Conservation (phyloP, 495 filamentous ascomycete genomes). For the Penicillium cataractarum region DNA sequence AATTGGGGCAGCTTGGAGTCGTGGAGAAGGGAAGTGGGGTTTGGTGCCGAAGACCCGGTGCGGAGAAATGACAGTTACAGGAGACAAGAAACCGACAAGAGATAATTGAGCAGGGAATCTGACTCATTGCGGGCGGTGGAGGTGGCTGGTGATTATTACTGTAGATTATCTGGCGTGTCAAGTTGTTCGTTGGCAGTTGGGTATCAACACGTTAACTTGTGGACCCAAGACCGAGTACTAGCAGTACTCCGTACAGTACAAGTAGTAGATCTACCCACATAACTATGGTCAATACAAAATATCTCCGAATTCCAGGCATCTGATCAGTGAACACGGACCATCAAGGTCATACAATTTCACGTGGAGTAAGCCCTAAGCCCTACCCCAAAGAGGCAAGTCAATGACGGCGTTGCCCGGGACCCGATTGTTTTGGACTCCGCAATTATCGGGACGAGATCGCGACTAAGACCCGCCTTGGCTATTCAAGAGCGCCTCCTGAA, state of each 20-base stretch:
- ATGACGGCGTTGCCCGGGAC: conserved; percentile 30
- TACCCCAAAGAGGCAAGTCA: conserved; percentile 16
- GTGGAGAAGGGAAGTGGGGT: conserved; percentile 8
- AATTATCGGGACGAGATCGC: conserved; percentile 12
- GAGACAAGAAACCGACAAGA: too few relatives aligned
- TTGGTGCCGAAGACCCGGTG: conserved; percentile 32
- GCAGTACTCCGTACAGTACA: background rate
- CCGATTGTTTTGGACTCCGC: conserved; percentile 32
- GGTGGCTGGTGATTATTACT: background rate
- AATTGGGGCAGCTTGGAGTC: background rate
- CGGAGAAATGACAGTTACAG: conserved; percentile 12
- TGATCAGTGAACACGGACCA: background rate
- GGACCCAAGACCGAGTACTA: conserved; percentile 1
- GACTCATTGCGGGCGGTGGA: background rate
- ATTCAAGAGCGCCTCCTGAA: conserved; percentile 8
- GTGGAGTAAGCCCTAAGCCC: conserved; percentile 24
- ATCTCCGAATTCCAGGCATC: too few relatives aligned
- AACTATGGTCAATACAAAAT: too few relatives aligned
- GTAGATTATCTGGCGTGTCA: background rate
- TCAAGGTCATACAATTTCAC: background rate
- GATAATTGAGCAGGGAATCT: background rate
- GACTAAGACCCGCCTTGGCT: conserved; percentile 10
- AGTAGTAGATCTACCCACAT: background rate
- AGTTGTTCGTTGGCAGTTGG: background rate
- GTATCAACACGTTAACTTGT: conserved; percentile 1